Evolutionary conservation across 139 green algal genomes (phyloP).

Genomic region (Nannochloris sp.): DNA sequence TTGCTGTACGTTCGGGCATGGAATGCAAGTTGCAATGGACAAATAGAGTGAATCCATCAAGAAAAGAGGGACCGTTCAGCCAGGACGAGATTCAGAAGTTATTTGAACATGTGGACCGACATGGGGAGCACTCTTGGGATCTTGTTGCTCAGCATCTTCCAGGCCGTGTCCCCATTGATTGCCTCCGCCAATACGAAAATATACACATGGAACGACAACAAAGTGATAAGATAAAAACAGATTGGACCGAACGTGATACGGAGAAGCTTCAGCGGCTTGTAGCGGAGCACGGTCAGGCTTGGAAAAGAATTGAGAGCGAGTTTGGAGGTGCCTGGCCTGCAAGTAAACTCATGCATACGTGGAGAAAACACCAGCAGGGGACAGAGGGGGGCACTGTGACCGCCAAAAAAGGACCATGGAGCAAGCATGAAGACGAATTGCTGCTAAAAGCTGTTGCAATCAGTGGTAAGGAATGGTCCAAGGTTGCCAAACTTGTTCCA

Average conservation of each 20-base stretch:
- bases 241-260: slow-evolving; percentile 9
- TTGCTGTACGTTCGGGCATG: not conserved
- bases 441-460: slow-evolving; percentile 22
- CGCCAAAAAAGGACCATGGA: slow-evolving; percentile 18
- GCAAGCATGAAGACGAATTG: slow-evolving; percentile 14
- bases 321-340: slow-evolving; percentile 16
- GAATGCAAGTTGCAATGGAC: slow-evolving; percentile 28
- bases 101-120: slow-evolving; percentile 2
- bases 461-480: slow-evolving; percentile 24
- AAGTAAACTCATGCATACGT: slow-evolving; percentile 28
- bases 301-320: slow-evolving; percentile 25
- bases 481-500: slow-evolving; percentile 22
- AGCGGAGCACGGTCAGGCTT: slow-evolving; percentile 6
- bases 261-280: slow-evolving; percentile 16
- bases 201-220: not conserved
- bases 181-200: slow-evolving; percentile 6
- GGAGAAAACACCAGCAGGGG: slow-evolving; percentile 22
- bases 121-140: not conserved
- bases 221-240: not conserved
- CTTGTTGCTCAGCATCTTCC: slow-evolving; percentile 2
- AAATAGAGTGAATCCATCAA: slow-evolving; percentile 9
- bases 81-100: slow-evolving; percentile 19
- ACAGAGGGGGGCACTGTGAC: not conserved
- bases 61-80: not conserved
- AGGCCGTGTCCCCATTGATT: not conserved